These are phyloP conservation scores for Blastocladiella britannica DNA, from an alignment of 192 early-diverging fungal species.

Conservation along the genomic window DNA sequence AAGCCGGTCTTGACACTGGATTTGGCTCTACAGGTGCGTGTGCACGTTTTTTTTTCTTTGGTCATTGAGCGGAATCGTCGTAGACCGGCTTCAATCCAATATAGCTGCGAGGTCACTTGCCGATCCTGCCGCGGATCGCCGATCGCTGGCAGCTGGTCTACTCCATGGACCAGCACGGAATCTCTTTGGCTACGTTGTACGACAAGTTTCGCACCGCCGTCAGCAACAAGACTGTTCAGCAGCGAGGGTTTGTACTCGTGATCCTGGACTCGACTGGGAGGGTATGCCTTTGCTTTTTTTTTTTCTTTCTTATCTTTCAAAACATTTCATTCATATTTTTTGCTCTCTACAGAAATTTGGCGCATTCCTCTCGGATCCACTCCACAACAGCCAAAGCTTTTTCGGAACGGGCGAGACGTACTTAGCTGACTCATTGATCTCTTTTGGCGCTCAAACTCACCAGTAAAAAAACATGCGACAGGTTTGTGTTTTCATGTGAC, in stretches of 20 bases:
- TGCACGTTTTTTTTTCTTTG: too few species aligned
- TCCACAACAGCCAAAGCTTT: not conserved
- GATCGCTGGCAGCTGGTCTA: constrained; percentile 20
- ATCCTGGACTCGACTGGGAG: not conserved
- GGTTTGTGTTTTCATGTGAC: too few species aligned
- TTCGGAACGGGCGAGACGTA: not conserved
- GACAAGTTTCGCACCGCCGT: not conserved
- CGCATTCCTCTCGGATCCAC: not conserved
- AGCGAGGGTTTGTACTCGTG: not conserved
- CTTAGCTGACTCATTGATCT: not conserved
- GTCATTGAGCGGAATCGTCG: too few species aligned
- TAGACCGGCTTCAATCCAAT: too few species aligned
- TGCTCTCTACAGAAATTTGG: not conserved
- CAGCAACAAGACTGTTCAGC: not conserved
- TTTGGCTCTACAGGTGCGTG: too few species aligned
- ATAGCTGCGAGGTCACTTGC: constrained; percentile 19
- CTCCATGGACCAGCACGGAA: constrained; percentile 31
- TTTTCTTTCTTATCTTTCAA: not conserved
- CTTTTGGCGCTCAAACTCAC: too few species aligned
- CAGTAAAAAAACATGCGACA: too few species aligned
- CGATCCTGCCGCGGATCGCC: constrained; percentile 20
- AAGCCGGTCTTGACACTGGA: too few species aligned
- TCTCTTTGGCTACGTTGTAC: constrained; percentile 25
- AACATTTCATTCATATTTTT: not conserved
- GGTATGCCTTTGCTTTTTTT: too few species aligned